Evolutionary conservation across 2,329 filamentous ascomycete species (phyloP).

Genomic region (Monilinia aucupariae): DNA sequence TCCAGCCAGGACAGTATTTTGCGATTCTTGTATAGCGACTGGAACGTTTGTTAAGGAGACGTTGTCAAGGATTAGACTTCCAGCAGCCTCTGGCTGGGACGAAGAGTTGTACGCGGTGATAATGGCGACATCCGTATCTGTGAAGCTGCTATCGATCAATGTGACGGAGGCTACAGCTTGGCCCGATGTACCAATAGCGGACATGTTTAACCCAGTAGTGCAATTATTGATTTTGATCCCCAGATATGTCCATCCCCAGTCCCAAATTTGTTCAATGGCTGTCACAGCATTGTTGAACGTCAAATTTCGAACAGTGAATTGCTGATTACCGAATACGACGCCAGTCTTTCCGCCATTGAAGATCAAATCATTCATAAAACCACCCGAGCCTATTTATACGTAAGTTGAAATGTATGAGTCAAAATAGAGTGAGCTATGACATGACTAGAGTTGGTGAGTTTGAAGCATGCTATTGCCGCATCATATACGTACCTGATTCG

Average conservation of each 20-base stretch:
- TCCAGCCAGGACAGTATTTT: background rate
- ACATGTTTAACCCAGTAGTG: slow-evolving; percentile 47
- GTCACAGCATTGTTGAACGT: slow-evolving; percentile 43
- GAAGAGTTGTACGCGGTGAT: slow-evolving; percentile 48
- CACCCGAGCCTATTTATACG: slow-evolving; percentile 43
- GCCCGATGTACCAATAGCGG: slow-evolving; percentile 37
- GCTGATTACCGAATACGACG: slow-evolving; percentile 58
- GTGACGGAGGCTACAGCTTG: slow-evolving; percentile 50
- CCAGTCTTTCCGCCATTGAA: slow-evolving; percentile 58
- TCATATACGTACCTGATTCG: slow-evolving; percentile 41
- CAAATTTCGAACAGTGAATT: slow-evolving; percentile 55
- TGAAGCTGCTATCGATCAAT: slow-evolving; percentile 51
- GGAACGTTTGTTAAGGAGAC: slow-evolving; percentile 12
- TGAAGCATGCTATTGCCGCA: background rate
- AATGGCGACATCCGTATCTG: slow-evolving; percentile 46
- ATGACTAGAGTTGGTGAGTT: too few relatives aligned
- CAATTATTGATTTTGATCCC: slow-evolving; percentile 48
- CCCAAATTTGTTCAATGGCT: slow-evolving; percentile 52
- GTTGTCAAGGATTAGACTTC: slow-evolving; percentile 17
- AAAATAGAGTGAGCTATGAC: background rate
- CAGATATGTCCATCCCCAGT: slow-evolving; percentile 55
- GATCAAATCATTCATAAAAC: slow-evolving; percentile 53
- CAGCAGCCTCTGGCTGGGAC: slow-evolving; percentile 36
- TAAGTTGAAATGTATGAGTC: background rate
- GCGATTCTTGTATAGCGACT: slow-evolving; percentile 36